Base-by-base conservation (phyloP, 83 land plant species). In the Larix sibirica region DNA sequence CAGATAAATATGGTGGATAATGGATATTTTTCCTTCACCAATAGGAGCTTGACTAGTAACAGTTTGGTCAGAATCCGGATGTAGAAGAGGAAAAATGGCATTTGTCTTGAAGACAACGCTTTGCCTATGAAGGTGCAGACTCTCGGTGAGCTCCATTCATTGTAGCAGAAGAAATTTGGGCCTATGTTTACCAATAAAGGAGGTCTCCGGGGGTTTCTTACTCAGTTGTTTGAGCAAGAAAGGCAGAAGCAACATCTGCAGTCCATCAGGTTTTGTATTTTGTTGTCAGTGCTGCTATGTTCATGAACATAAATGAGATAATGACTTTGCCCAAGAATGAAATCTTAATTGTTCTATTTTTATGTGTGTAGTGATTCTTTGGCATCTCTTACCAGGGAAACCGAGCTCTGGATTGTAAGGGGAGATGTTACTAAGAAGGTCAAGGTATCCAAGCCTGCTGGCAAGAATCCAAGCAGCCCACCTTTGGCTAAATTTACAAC, bases 371-470 rank as follows among this genome's bases (percentile, higher is more conserved):
- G 96, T 86, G 94, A 95, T 13, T 93, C 97, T 0, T 84, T 95
- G 88, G 97, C 97, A 7, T 95, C 97, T 6, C 77, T 95, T 81
- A 91, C 94, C 62, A 81, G 97, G 80, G 97, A 93, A 76, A 91
- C 93, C 0, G 95, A 95, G 21, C 97, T 95, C 20, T 91, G 90
- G 69, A 83, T 95, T 79, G 91, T 95, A 82, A 85, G 73, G 61
- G 97, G 97, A 18, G 95, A 95, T 56, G 92, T 94, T 3, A 88
- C 87, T 1, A 85, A 79, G 36, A 90, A 87, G 78, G 2, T 73
- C n/a, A 87, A 87, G 62, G 65, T 82, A 38, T 80, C 85, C 18
- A 81, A 65, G 83, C 47, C 24, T 18, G 26, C 60, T 56, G 77
- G 42, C 21, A 81, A 36, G 36, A 44, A 79, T 26, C 91, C 90